Evolutionary conservation across 2,329 filamentous ascomycete species (phyloP).

Genomic region (Cladosporium sp.): DNA sequence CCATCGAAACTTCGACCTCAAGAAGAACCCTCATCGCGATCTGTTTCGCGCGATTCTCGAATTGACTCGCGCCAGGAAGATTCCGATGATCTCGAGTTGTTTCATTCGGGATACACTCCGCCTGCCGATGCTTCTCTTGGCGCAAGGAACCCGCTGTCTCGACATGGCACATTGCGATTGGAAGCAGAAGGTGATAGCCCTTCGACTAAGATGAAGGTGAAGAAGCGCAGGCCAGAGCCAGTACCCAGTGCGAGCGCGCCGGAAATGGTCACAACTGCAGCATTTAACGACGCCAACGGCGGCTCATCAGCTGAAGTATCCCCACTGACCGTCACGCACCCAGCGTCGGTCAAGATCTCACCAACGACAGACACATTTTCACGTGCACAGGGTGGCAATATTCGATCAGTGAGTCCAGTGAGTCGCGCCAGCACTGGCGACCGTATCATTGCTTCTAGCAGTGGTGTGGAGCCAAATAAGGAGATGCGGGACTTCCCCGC

Average conservation of each 20-base stretch:
- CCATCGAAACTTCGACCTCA: slow-evolving; percentile 6
- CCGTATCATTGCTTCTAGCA: slow-evolving; percentile 22
- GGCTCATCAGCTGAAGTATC: slow-evolving; percentile 32
- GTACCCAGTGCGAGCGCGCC: slow-evolving; percentile 7
- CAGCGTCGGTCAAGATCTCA: slow-evolving; percentile 9
- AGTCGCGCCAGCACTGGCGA: slow-evolving; percentile 30
- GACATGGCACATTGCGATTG: slow-evolving; percentile 24
- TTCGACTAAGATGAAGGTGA: slow-evolving; percentile 39
- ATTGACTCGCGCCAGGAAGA: slow-evolving; percentile 20
- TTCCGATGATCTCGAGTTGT: slow-evolving; percentile 50
- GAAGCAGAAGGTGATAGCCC: slow-evolving; percentile 26
- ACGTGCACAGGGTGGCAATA: background rate
- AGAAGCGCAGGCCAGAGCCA: slow-evolving; percentile 21
- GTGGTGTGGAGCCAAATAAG: slow-evolving; percentile 12
- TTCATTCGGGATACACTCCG: slow-evolving; percentile 71
- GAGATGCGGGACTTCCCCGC: slow-evolving; percentile 25
- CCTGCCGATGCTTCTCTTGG: slow-evolving; percentile 67
- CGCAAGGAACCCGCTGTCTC: slow-evolving; percentile 21
- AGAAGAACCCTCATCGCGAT: slow-evolving; percentile 22
- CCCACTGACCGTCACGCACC: slow-evolving; percentile 21
- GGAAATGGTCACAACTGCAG: background rate
- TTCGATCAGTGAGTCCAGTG: slow-evolving; percentile 10
- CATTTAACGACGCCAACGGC: slow-evolving; percentile 43
- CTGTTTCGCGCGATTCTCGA: slow-evolving; percentile 25
- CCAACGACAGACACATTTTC: slow-evolving; percentile 5